A percentile compares a stretch with the other conserved stretches of the same genome.
Conservation (phyloP, 306 rosid genomes). For the Cyamopsis tetragonoloba region DNA sequence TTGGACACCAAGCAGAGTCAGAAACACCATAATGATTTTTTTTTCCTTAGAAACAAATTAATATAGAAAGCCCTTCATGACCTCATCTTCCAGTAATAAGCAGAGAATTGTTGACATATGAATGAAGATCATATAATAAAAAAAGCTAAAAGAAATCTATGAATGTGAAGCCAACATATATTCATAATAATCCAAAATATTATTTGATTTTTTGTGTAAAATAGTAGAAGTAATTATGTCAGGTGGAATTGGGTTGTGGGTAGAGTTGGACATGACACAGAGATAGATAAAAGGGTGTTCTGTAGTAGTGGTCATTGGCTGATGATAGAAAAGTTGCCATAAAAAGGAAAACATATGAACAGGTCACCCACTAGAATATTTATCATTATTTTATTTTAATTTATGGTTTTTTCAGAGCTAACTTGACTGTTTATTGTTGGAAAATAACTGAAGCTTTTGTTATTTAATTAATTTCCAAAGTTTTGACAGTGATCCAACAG, state of each 20-base stretch:
- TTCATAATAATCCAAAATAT: not conserved
- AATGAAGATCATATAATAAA: not conserved
- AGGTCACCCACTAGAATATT: conserved; percentile 31
- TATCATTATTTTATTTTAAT: conserved; percentile 9
- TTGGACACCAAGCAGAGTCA: not conserved
- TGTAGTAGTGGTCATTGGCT: conserved; percentile 40
- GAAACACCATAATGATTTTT: conserved; percentile 13
- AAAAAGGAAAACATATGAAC: conserved; percentile 39
- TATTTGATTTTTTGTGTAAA: conserved; percentile 21
- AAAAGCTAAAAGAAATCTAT: not conserved
- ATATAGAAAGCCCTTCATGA: not conserved
- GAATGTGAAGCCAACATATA: conserved; percentile 20
- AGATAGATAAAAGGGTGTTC: conserved; percentile 25
- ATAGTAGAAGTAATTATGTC: conserved; percentile 30
- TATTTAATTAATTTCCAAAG: conserved; percentile 13
- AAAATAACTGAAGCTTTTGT: conserved; percentile 27
- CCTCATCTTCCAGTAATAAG: conserved; percentile 23
- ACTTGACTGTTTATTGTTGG: conserved; percentile 41
- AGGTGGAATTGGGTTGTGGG: conserved; percentile 33
- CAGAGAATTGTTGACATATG: conserved; percentile 1
- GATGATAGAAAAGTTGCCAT: conserved; percentile 39
- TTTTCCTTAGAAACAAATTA: not conserved
- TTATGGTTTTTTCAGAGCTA: conserved; percentile 20
- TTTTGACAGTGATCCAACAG: conserved; percentile 22
- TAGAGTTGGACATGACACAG: conserved; percentile 34